These are phyloP conservation scores for Fusarium buharicum DNA, from an alignment of 2,329 filamentous ascomycete genomes.

Conservation along the genomic window DNA sequence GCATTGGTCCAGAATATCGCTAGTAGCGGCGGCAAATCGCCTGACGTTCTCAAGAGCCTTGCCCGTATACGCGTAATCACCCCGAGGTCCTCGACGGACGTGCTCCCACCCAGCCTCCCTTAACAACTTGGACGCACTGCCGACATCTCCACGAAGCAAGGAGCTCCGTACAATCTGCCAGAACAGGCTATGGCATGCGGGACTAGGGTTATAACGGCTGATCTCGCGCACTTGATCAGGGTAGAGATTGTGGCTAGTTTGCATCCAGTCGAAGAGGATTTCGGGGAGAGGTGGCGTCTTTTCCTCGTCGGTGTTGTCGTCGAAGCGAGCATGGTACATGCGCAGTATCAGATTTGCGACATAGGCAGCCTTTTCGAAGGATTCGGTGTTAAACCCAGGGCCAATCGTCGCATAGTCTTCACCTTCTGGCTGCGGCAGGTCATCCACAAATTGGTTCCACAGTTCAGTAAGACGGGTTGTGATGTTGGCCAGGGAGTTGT, in stretches of 20 bases:
- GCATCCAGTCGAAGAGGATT: constrained; percentile 85
- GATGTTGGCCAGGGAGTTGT: constrained; percentile 65
- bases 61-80: constrained; percentile 76
- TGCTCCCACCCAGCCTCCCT: constrained; percentile 81
- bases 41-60: constrained; percentile 82
- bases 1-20: constrained; percentile 76
- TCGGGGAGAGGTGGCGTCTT: constrained; percentile 72
- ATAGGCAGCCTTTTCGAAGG: constrained; percentile 80
- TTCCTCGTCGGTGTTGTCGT: constrained; percentile 51
- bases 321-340: constrained; percentile 74
- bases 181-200: constrained; percentile 79
- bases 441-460: constrained; percentile 66
- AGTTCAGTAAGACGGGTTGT: constrained; percentile 63
- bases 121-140: constrained; percentile 73
- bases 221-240: constrained; percentile 74
- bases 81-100: constrained; percentile 74
- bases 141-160: constrained; percentile 79
- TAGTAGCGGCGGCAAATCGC: constrained; percentile 74
- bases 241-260: constrained; percentile 78
- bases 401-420: constrained; percentile 72
- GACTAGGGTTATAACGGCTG: constrained; percentile 72
- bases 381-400: constrained; percentile 68
- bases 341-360: constrained; percentile 81
- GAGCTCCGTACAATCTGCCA: constrained; percentile 85
- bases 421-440: constrained; percentile 59